A percentile compares a stretch with the other conserved stretches of the same genome.
Conservation (phyloP, 768 basidiomycete genomes). For the Collybia nuda region DNA sequence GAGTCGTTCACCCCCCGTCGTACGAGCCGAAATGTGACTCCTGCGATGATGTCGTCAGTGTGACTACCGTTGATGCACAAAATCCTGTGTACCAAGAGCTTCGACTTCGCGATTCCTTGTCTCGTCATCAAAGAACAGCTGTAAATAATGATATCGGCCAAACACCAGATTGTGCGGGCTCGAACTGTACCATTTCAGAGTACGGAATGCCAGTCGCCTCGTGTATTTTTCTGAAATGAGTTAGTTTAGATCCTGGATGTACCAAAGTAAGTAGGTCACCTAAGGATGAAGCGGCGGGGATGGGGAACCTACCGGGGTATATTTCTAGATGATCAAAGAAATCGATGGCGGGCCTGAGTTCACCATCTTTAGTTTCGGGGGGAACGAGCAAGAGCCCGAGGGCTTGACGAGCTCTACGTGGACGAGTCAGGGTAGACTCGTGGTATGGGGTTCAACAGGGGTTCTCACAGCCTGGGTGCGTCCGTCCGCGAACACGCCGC, state of each 20-base stretch:
- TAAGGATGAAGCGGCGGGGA: background rate
- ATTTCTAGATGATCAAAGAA: constrained; percentile 76
- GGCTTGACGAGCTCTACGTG: constrained; percentile 71
- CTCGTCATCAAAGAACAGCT: constrained; percentile 79
- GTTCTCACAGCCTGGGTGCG: constrained; percentile 65
- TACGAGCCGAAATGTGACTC: constrained; percentile 83
- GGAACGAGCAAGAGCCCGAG: constrained; percentile 62
- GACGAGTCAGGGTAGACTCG: background rate
- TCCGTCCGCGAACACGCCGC: constrained; percentile 77
- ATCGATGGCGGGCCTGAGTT: constrained; percentile 46
- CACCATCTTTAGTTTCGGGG: constrained; percentile 24
- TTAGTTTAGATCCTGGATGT: constrained; percentile 68
- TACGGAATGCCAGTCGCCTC: constrained; percentile 75
- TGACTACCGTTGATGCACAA: background rate
- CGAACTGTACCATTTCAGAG: constrained; percentile 64
- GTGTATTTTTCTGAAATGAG: constrained; percentile 77
- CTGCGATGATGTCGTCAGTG: constrained; percentile 29
- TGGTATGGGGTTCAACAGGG: background rate
- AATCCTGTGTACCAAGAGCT: constrained; percentile 42
- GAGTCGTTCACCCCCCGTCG: constrained; percentile 55
- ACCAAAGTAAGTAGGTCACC: background rate
- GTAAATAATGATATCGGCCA: background rate
- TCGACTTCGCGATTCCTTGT: constrained; percentile 62
- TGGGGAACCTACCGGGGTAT: constrained; percentile 53
- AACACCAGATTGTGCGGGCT: no score